Evolutionary conservation across 768 basidiomycete species (phyloP), one percentile per base, ranked within the genome.

Genomic region (Russula emetica): DNA sequence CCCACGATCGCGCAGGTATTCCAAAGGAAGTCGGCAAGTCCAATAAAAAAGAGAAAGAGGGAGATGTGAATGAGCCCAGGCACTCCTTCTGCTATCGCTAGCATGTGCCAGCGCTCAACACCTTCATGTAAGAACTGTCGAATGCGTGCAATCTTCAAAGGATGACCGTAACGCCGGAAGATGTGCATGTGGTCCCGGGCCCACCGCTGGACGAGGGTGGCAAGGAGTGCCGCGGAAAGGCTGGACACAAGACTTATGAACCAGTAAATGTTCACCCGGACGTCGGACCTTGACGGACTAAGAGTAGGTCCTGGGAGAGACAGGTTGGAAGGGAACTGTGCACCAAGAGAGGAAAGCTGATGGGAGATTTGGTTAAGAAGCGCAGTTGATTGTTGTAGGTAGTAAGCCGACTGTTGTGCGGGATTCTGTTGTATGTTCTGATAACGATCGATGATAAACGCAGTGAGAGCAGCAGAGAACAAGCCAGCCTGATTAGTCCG

Each of bases 191-290:
- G 78, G 45, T 77, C 74, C 14, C 77, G 74, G 1, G 78, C 71
- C 82, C 82, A 83, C 61, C 80, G 78, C 65, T 83, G 78, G 32
- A 80, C 77, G 5, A 83, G 68, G 14, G 79, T 81, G 20, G 80
- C 80, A 9, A 71, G 65, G 22, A 82, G 72, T 62, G 77, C 79
- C 47, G 78, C 76, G 2, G 72, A 72, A 18, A 83, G 72, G 63
- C 79, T 80, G 51, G 78, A 71, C 1, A 71, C 59, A 1, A 74
- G 67, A 36, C 71, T 71, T 8, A 68, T 59, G 66, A 82, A 80
- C 78, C 78, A 82, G 14, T 78, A 70, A 0, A 68, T 68, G 63
- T 83, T 82, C 45, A 73, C 67, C 63, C 76, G 76, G 38, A 78
- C 62, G 3, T 77, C 68, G n/a, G 77, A 75, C 2, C 64, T 62